Base-by-base conservation (phyloP, 2,329 filamentous ascomycete species). In the Xylaria digitata region DNA sequence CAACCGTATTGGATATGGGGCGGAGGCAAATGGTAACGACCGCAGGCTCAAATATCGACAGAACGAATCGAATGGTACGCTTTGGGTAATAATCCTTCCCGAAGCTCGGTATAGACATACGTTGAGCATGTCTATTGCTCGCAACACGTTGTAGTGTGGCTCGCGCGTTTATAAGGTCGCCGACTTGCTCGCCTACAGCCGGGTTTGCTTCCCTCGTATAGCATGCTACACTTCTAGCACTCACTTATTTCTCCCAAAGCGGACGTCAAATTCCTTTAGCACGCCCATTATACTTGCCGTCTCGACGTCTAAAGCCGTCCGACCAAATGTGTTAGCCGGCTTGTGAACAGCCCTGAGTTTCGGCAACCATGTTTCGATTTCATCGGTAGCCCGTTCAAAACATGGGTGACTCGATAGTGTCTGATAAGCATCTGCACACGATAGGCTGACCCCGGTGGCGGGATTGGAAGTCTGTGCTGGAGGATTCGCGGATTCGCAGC, bases 221-320 rank as follows among this genome's bases (percentile, higher is more conserved):
- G 19, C 9, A 30, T 49, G 32, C 4, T 81, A 17, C 4, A n/a
- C 19, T 42, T 37, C 26, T 54, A n/a, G 32, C 21, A 11, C 53
- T 73, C 67, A 77, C 19, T 72, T 69, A 34, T 78, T 80, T 63
- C 80, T 76, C 17, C 89, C 89, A 77, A 94, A 94, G 61, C 92
- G 82, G 56, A 92, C 85, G 74, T 94, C 92, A 79, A 94, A 94
- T 70, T 92, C 90, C 78, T 92, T 92, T 66, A 94, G 80, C n/a
- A 94, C 92, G 48, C 90, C 90, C 92, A 94, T 94, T 61, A 94
- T 93, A 77, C 91, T 94, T 0, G 92, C 92, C 6, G 92, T 91
- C 79, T 94, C 92, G 17, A 94, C 91, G 77, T 94, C 92, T 73
- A 94, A 89, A 0, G 91, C 89, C 48, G 85, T 85, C 62, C 82